Evolutionary conservation across 2,329 filamentous ascomycete species (phyloP).

Genomic region (Arthrobotrys pseudoclavata): DNA sequence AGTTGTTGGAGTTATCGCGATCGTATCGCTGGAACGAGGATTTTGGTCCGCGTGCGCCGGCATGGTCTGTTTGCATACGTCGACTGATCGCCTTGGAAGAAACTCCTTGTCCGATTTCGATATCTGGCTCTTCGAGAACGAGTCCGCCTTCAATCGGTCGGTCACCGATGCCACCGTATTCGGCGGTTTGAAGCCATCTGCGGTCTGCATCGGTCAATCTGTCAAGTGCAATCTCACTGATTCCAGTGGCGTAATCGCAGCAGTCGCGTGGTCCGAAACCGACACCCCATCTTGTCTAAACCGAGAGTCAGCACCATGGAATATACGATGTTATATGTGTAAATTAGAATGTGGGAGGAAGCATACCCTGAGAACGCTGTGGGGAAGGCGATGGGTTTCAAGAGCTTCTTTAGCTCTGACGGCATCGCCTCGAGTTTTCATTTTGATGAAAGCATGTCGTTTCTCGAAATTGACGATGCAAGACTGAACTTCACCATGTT

Average conservation of each 20-base stretch:
- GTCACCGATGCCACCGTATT: constrained; percentile 92
- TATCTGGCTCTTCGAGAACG: constrained; percentile 96
- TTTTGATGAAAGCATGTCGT: constrained; percentile 98
- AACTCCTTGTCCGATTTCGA: constrained; percentile 96
- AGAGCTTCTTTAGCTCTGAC: constrained; percentile 86
- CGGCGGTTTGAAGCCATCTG: constrained; percentile 96
- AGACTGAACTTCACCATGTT: constrained; percentile 90
- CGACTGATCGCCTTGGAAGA: constrained; percentile 83
- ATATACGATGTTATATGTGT: background rate
- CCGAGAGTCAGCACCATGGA: constrained; percentile 29
- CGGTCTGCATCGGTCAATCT: constrained; percentile 95
- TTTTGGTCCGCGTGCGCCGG: constrained; percentile 75
- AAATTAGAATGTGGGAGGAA: background rate
- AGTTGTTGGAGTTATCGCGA: constrained; percentile 50
- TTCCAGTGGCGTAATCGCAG: constrained; percentile 91
- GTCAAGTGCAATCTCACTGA: constrained; percentile 92
- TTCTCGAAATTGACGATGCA: constrained; percentile 99
- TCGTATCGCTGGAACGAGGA: constrained; percentile 65
- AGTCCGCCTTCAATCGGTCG: constrained; percentile 83
- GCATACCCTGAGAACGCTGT: constrained; percentile 80
- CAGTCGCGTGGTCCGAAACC: constrained; percentile 97
- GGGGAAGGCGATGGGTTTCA: constrained; percentile 80
- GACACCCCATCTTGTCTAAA: constrained; percentile 93
- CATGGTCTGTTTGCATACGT: constrained; percentile 74
- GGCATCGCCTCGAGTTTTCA: constrained; percentile 90